Evolutionary conservation across 106 monocot genomes (phyloP), one percentile per base, ranked within the genome.

Genomic region (Phalaenopsis equestris): DNA sequence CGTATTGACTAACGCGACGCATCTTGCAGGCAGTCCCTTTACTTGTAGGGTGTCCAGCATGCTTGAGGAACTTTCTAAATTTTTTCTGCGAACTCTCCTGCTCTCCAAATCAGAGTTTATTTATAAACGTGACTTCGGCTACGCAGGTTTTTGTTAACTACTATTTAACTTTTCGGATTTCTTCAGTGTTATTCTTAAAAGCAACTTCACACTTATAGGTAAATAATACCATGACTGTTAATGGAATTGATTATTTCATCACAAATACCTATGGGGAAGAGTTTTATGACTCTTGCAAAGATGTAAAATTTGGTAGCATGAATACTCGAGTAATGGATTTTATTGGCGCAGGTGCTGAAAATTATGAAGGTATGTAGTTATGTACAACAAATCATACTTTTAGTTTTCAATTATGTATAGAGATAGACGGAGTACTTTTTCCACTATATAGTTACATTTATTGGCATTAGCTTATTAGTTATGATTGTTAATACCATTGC

Each of bases 11-110:
- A 19, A 75, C 84, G 37, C 39, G 38, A 73, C 67, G 56, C 84
- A 6, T 80, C 85, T 72, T 87, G 52, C 84, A 99, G 99, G 99
- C 91, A 48, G 91, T 99, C 81, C 98, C 98, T 79, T 89, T 99
- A 80, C 91, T 99, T 87, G 98, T 99, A 21, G 94, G 98, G 46
- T 99, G 98, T 67, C 98, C 98, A 72, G 98, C 98, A 75, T 99
- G 99, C 86, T 89, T 99, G 81, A 92, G 99, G 85, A 99, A 99
- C 89, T 99, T 99, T 73, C 56, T 99, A 61, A 99, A 99, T 91
- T 78, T 92, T 64, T 94, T 91, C 57, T 99, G 99, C 84, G 95
- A 95, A 79, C 89, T 99, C 68, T 81, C 91, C 9, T 99, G 99
- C 77, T 99, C 99, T 80, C 99, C 99, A 68, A 84, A 91, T 88